phyloP scores from a whole-genome alignment of 2,329 filamentous ascomycete genomes.

The Pyrenochaeta sp. region DNA sequence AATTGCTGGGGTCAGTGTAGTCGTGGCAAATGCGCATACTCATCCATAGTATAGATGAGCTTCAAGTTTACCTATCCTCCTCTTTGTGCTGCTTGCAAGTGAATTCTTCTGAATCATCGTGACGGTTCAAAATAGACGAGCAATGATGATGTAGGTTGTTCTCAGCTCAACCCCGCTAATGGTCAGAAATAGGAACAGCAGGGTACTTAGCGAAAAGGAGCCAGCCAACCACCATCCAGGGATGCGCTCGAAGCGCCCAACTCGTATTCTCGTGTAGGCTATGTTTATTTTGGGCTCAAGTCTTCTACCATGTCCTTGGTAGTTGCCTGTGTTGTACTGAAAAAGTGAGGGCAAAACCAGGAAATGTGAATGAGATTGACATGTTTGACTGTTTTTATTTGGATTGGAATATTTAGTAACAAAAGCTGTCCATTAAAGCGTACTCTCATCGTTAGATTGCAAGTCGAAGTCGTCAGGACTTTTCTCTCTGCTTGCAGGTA shows the following conservation, averaged over 20 bases:
- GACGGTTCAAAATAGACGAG: conserved; percentile 5
- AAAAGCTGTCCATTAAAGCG: conserved; percentile 19
- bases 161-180: not conserved
- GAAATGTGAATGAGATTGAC: conserved; percentile 7
- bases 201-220: conserved; percentile 6
- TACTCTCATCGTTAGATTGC: conserved; percentile 23
- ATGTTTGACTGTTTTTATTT: conserved; percentile 16
- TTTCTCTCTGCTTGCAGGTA: conserved; percentile 14
- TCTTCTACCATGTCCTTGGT: not conserved
- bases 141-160: too few species aligned
- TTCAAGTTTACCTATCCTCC: too few species aligned
- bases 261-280: not conserved
- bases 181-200: conserved; percentile 9
- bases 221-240: conserved; percentile 1
- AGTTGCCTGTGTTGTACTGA: not conserved
- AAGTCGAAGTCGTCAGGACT: conserved; percentile 22
- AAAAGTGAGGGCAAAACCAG: not conserved
- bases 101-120: too few species aligned
- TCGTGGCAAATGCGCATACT: too few species aligned
- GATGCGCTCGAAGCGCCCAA: conserved; percentile 1
- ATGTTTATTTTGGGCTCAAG: not conserved
- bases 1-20: too few species aligned
- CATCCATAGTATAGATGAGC: too few species aligned
- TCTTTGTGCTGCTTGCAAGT: too few species aligned
- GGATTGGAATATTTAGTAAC: conserved; percentile 9